phyloP scores from a whole-genome alignment of 495 filamentous ascomycete species.

The Aspergillus mulundensis region DNA sequence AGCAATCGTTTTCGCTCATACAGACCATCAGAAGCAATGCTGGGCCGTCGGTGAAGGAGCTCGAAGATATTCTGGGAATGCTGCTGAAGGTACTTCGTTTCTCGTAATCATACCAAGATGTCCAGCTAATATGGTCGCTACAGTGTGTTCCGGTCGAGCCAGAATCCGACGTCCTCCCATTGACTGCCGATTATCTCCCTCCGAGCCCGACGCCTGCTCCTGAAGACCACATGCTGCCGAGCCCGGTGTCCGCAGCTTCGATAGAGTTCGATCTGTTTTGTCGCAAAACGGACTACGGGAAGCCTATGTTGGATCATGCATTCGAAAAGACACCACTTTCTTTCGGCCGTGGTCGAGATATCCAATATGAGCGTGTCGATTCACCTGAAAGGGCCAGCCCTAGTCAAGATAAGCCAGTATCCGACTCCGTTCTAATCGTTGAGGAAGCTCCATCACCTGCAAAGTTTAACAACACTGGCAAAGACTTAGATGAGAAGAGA shows the following conservation, averaged over 20 bases:
- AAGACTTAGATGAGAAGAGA: no score
- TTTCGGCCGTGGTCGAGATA: not conserved
- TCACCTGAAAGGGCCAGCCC: no score
- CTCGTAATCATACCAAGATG: no score
- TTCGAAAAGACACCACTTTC: not conserved
- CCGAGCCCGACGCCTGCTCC: conserved; percentile 34
- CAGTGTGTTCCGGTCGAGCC: not conserved
- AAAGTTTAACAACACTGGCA: no score
- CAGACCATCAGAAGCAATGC: conserved; percentile 2
- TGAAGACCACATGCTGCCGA: conserved; percentile 8
- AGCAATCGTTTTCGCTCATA: conserved; percentile 16
- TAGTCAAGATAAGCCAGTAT: no score
- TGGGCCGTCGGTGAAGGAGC: not conserved
- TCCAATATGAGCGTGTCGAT: no score
- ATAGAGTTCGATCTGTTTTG: not conserved
- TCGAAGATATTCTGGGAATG: not conserved
- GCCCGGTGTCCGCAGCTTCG: conserved; percentile 4
- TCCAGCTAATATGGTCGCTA: not conserved
- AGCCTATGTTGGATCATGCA: no score
- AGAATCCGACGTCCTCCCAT: conserved; percentile 5
- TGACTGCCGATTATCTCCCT: conserved; percentile 13
- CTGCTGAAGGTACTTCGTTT: not conserved
- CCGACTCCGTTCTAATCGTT: no score
- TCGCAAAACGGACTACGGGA: not conserved
- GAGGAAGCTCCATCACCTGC: no score